phyloP scores from a whole-genome alignment of 2,329 filamentous ascomycete genomes.

The Alternaria gaisen region DNA sequence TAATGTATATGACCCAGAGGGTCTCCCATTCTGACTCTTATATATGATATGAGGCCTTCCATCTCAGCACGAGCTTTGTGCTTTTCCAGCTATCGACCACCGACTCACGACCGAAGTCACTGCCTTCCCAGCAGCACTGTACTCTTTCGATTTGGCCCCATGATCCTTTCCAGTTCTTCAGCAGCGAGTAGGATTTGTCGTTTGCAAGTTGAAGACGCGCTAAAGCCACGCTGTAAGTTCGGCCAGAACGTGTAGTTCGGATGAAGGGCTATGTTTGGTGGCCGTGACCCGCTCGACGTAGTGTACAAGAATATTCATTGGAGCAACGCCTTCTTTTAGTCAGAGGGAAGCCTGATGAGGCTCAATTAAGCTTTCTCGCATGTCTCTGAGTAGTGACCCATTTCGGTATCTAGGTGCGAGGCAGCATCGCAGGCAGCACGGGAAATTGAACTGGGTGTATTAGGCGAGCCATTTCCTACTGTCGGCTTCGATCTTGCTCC shows the following conservation, averaged over 20 bases:
- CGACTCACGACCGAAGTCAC: slow-evolving; percentile 11
- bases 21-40: slow-evolving; percentile 12
- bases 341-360: slow-evolving; percentile 23
- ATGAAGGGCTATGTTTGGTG: slow-evolving; percentile 24
- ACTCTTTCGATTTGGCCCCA: slow-evolving; percentile 20
- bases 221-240: slow-evolving; percentile 17
- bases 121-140: slow-evolving; percentile 18
- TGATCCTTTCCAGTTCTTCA: slow-evolving; percentile 13
- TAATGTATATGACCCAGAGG: not conserved
- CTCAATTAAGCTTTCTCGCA: slow-evolving; percentile 25
- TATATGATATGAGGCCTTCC: slow-evolving; percentile 18
- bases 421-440: slow-evolving; percentile 3
- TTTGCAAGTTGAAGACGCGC: slow-evolving; percentile 11
- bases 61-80: slow-evolving; percentile 17
- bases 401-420: slow-evolving; percentile 23
- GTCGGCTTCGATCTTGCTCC: not conserved
- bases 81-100: slow-evolving; percentile 7
- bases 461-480: slow-evolving; percentile 19
- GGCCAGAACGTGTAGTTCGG: slow-evolving; percentile 19
- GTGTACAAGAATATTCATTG: slow-evolving; percentile 14
- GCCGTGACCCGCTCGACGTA: slow-evolving; percentile 5
- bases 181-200: slow-evolving; percentile 17
- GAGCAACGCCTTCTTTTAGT: slow-evolving; percentile 12
- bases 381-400: slow-evolving; percentile 14
- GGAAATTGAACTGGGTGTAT: slow-evolving; percentile 7